These are phyloP conservation scores for Sordariomycetes sp. DNA, from an alignment of 2,329 filamentous ascomycete species.

Conservation along the genomic window DNA sequence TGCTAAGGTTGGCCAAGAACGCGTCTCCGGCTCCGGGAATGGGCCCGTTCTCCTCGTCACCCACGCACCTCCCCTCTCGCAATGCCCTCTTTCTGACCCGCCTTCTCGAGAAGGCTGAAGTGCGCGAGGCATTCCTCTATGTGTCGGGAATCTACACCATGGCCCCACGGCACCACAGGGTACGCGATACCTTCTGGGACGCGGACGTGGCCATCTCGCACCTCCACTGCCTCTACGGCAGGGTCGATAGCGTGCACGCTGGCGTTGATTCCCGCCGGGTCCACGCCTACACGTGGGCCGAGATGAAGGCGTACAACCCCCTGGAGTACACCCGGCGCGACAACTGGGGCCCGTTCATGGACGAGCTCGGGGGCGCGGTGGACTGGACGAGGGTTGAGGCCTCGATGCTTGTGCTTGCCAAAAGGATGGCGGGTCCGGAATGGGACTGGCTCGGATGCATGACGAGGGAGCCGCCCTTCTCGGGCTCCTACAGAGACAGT, in stretches of 20 bases:
- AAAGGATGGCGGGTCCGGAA: conserved; percentile 37
- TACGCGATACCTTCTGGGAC: conserved; percentile 34
- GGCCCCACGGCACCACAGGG: conserved; percentile 15
- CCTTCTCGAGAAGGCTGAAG: conserved; percentile 34
- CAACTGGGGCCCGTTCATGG: conserved; percentile 61
- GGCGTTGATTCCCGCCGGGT: conserved; percentile 17
- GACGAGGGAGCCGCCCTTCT: conserved; percentile 43
- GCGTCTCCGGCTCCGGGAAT: conserved; percentile 22
- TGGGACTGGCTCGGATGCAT: not conserved
- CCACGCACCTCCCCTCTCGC: conserved; percentile 32
- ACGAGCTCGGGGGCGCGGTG: conserved; percentile 49
- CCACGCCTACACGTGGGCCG: conserved; percentile 47
- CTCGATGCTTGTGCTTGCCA: conserved; percentile 56
- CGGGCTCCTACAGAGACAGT: conserved; percentile 41
- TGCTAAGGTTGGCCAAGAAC: conserved; percentile 33
- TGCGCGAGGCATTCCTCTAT: conserved; percentile 50
- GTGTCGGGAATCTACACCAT: conserved; percentile 52
- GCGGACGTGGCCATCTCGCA: conserved; percentile 45
- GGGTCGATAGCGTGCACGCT: conserved; percentile 32
- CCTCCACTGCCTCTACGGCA: conserved; percentile 58
- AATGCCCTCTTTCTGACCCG: conserved; percentile 32
- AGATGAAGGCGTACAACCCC: conserved; percentile 63
- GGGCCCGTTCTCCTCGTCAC: conserved; percentile 16
- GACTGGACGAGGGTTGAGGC: conserved; percentile 78
- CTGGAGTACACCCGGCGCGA: conserved; percentile 52